phyloP scores from a whole-genome alignment of 2,329 filamentous ascomycete genomes.

The Fusarium hainanense region DNA sequence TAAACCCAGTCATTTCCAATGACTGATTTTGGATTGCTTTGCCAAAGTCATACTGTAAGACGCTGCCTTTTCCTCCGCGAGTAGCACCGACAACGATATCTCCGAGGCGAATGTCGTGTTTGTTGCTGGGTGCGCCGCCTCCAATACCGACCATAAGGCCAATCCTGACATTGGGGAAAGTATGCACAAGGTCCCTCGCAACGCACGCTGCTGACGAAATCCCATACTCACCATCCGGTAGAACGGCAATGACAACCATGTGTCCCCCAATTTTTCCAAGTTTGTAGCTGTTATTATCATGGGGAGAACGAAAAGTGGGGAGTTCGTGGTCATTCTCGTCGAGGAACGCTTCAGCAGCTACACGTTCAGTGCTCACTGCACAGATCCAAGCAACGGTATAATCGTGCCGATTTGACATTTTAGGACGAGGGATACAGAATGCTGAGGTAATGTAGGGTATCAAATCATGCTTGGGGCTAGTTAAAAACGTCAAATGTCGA shows the following conservation, averaged over 20 bases:
- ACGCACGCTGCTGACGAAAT: rapidly evolving
- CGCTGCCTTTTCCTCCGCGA: constrained; percentile 14
- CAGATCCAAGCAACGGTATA: not conserved
- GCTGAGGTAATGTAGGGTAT: too few relatives aligned
- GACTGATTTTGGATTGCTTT: constrained; percentile 33
- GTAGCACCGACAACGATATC: constrained; percentile 41
- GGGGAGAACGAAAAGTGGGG: too few relatives aligned
- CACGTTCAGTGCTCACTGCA: not conserved
- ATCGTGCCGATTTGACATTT: not conserved
- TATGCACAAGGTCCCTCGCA: not conserved
- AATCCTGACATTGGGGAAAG: rapidly evolving
- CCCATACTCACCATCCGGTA: rapidly evolving
- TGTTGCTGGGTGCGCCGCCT: constrained; percentile 50
- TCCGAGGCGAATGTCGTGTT: constrained; percentile 51
- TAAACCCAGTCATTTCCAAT: constrained; percentile 21
- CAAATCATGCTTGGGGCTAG: too few relatives aligned
- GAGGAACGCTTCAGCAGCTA: not conserved
- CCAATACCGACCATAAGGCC: constrained; percentile 49
- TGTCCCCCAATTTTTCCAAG: rapidly evolving
- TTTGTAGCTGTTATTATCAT: not conserved
- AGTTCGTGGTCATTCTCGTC: too few relatives aligned
- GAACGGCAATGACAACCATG: rapidly evolving
- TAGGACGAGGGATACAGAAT: too few relatives aligned
- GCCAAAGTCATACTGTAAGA: constrained; percentile 46
- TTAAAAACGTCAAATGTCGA: too few relatives aligned